Evolutionary conservation across 129 eudicot species (phyloP).

Genomic region (Tagetes patula): DNA sequence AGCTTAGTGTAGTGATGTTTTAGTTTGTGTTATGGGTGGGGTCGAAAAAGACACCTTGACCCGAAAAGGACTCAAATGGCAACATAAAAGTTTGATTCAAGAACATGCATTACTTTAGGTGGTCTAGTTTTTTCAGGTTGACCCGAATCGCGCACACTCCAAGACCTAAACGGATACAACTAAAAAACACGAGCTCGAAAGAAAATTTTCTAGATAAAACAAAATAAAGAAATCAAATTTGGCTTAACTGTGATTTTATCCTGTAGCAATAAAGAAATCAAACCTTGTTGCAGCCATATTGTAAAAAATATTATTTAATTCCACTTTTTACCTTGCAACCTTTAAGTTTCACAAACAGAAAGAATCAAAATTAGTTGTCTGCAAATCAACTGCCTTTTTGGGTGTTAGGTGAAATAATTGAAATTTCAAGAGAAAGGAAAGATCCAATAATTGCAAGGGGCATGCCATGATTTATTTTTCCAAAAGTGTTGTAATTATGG

Average conservation of each 20-base stretch:
- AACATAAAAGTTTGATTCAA: not conserved
- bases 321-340: conserved; percentile 9
- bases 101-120: not conserved
- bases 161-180: not conserved
- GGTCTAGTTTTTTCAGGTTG: not conserved
- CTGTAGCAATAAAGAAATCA: not conserved
- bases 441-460: not conserved
- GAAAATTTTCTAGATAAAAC: not conserved
- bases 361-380: not conserved
- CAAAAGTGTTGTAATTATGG: not conserved
- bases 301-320: not conserved
- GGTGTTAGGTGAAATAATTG: conserved; percentile 9
- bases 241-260: not conserved
- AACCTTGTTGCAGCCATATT: not conserved
- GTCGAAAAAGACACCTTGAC: too few species aligned
- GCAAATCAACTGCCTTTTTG: not conserved
- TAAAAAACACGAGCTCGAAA: not conserved
- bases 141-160: not conserved
- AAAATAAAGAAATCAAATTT: not conserved
- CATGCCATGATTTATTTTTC: not conserved
- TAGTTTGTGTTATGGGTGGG: too few species aligned
- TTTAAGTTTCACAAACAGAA: not conserved
- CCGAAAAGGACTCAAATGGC: too few species aligned
- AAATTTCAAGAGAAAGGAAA: not conserved
- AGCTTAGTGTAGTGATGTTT: too few species aligned